Evolutionary conservation across 495 filamentous ascomycete genomes (phyloP).

Genomic region (Penicillium lividum): DNA sequence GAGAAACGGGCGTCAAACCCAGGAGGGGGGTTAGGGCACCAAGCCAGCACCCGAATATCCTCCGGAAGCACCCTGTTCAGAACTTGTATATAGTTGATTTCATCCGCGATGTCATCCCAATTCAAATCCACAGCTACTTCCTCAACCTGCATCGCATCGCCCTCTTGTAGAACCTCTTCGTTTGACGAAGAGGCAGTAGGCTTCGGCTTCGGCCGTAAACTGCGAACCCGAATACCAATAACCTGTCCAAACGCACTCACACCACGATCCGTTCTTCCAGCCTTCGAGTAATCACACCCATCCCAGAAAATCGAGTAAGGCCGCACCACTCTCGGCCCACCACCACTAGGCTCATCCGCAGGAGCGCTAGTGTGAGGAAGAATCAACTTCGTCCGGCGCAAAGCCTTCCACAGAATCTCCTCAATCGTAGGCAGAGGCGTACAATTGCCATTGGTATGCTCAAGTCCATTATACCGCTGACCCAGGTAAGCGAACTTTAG

Average conservation of each 20-base stretch:
- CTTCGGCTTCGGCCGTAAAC: conserved; percentile 59
- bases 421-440: conserved; percentile 81
- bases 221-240: conserved; percentile 77
- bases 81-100: conserved; percentile 76
- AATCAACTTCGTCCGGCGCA: conserved; percentile 78
- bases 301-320: conserved; percentile 66
- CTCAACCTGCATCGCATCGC: conserved; percentile 25
- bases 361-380: conserved; percentile 56
- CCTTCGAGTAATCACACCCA: conserved; percentile 86
- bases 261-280: conserved; percentile 87
- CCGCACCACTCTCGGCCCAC: conserved; percentile 27
- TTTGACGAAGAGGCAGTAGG: conserved; percentile 17
- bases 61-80: conserved; percentile 85
- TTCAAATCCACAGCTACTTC: conserved; percentile 34
- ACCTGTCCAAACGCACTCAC: conserved; percentile 98
- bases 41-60: conserved; percentile 87
- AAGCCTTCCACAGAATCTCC: conserved; percentile 86
- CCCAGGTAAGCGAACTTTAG: conserved; percentile 94
- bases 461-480: conserved; percentile 86
- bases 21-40: conserved; percentile 79
- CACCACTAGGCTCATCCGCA: conserved; percentile 32
- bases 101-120: conserved; percentile 77
- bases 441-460: conserved; percentile 67
- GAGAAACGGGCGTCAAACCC: conserved; percentile 92
- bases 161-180: conserved; percentile 14